Conservation (phyloP, 352 stramenopile genomes). For the Globisporangium perplexum region DNA sequence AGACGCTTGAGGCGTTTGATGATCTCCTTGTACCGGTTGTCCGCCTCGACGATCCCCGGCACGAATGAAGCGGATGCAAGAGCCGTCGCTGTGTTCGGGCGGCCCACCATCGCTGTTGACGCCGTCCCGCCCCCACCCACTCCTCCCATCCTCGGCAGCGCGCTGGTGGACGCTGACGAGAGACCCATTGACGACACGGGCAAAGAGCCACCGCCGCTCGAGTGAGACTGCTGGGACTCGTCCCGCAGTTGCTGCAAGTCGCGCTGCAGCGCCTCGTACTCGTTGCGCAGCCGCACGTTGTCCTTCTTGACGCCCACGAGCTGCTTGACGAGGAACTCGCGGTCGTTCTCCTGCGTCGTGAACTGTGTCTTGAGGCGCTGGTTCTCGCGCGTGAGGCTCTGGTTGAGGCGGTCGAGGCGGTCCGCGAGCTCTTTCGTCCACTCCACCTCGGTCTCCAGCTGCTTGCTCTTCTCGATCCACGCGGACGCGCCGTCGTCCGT, state of each 20-base stretch:
- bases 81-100: constrained; percentile 20
- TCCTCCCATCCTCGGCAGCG: constrained; percentile 26
- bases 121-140: neutral
- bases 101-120: constrained; percentile 9
- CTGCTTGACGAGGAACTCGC: constrained; percentile 91
- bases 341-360: constrained; percentile 90
- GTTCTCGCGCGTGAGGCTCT: constrained; percentile 87
- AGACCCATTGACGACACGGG: constrained; percentile 3
- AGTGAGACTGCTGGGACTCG: constrained; percentile 15
- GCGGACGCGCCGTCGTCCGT: constrained; percentile 84
- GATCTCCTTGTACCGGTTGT: constrained; percentile 90
- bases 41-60: constrained; percentile 23
- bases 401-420: constrained; percentile 87
- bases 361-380: constrained; percentile 88
- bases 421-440: constrained; percentile 89
- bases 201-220: neutral
- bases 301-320: constrained; percentile 91
- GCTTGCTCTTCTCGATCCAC: constrained; percentile 90
- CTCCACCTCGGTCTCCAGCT: constrained; percentile 87
- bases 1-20: constrained; percentile 89
- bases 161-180: constrained; percentile 29
- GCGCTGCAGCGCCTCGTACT: constrained; percentile 43
- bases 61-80: neutral
- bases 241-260: constrained; percentile 51
- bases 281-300: constrained; percentile 71